Conservation (phyloP, 352 stramenopile genomes). For the Globisporangium mamillatum region DNA sequence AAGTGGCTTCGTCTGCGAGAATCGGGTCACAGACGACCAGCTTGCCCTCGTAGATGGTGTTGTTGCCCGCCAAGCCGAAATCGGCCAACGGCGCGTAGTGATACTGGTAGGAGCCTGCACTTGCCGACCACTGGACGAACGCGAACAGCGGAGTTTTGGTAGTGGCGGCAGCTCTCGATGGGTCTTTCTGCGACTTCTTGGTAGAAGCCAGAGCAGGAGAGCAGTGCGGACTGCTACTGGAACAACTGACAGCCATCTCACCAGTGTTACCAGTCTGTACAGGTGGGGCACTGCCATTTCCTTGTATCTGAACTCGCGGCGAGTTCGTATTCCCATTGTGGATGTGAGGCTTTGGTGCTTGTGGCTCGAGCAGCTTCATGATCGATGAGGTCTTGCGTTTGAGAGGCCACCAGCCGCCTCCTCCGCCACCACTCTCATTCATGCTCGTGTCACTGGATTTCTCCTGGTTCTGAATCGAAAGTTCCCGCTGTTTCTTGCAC, state of each 20-base stretch:
- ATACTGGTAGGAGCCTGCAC: constrained; percentile 34
- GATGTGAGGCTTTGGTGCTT: not conserved
- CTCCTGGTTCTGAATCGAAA: constrained; percentile 6
- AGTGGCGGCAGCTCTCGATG: not conserved
- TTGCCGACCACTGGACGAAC: constrained; percentile 67
- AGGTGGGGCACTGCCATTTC: not conserved
- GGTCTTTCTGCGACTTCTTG: not conserved
- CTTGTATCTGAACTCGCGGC: not conserved
- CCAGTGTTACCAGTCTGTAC: not conserved
- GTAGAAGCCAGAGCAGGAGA: not conserved
- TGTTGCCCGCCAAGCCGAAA: constrained; percentile 44
- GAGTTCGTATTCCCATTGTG: not conserved
- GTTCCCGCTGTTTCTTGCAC: constrained; percentile 23
- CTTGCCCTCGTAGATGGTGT: constrained; percentile 38
- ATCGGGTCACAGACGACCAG: constrained; percentile 52
- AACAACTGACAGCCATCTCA: not conserved
- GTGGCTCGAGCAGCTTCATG: constrained; percentile 48
- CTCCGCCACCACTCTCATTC: constrained; percentile 2
- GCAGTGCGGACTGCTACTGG: not conserved
- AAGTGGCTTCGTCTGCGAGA: constrained; percentile 30
- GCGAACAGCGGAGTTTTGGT: constrained; percentile 40
- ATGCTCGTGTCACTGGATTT: not conserved
- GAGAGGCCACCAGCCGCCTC: constrained; percentile 20
- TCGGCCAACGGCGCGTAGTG: constrained; percentile 64
- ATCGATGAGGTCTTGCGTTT: constrained; percentile 53